Base-by-base conservation (phyloP, 164 flowering plant genomes). In the Aristolochia contorta region DNA sequence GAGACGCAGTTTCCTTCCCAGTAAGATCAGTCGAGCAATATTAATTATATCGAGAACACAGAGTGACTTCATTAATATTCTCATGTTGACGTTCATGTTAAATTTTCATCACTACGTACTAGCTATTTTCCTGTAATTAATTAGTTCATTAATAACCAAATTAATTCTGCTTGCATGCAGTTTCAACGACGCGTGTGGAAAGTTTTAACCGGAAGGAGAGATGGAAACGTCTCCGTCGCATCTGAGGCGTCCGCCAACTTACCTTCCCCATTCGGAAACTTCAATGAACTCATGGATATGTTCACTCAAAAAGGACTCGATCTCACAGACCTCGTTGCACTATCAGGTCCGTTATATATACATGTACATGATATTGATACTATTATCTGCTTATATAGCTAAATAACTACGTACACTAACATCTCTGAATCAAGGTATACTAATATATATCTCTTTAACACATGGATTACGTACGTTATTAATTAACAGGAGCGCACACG, bases 131-230 rank as follows among this genome's bases (percentile, higher is more conserved):
- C n/a, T n/a, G n/a, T n/a, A n/a, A n/a, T n/a, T n/a, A n/a, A n/a
- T n/a, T n/a, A n/a, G n/a, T n/a, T n/a, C n/a, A n/a, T n/a, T n/a
- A n/a, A n/a, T n/a, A n/a, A n/a, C n/a, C n/a, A n/a, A n/a, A n/a
- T n/a, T n/a, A n/a, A n/a, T n/a, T n/a, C n/a, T n/a, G n/a, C 43
- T 3, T 37, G 12, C 10, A 20, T 72, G 67, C 70, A 80, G 82
- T 77, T 73, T 43, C 53, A 70, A 1, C 65, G 37, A 27, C 14
- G 74, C 1, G 16, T 75, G 70, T 84, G 87, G 87, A 43, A 73
- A 22, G 93, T 84, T 33, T 56, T 48, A 0, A 77, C 82, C 0
- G 93, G 93, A 0, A 78, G 89, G 65, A 73, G 78, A 65, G 92
- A 86, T 46, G 89, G 92, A 6, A 73, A 8, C 1, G 54, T 81